Percentiles rank a stretch among this genome's conserved stretches.
Evolutionary conservation across 495 filamentous ascomycete species (phyloP).

Genomic region (Trichoderma orchidacearum): DNA sequence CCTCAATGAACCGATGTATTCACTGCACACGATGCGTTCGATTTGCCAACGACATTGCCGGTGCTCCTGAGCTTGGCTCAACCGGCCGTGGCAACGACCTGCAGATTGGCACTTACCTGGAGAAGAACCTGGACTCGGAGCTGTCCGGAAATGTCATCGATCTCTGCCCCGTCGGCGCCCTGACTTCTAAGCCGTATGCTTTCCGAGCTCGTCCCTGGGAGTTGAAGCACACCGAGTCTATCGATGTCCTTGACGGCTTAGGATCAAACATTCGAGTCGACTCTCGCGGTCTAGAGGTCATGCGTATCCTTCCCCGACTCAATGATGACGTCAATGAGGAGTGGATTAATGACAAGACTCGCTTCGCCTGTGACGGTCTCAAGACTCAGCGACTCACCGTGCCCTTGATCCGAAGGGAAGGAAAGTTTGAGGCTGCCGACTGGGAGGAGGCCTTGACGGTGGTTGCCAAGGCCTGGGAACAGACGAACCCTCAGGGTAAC

Average conservation of each 20-base stretch:
- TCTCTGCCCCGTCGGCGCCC: conserved; percentile 89
- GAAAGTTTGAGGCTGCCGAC: conserved; percentile 75
- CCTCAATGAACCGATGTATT: conserved; percentile 99
- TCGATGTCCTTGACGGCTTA: conserved; percentile 85
- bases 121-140: conserved; percentile 81
- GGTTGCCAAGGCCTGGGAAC: conserved; percentile 62
- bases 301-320: conserved; percentile 81
- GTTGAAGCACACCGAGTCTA: conserved; percentile 79
- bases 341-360: conserved; percentile 97
- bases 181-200: conserved; percentile 94
- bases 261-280: conserved; percentile 93
- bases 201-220: conserved; percentile 97
- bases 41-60: conserved; percentile 94
- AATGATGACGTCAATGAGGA: conserved; percentile 99
- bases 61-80: conserved; percentile 87
- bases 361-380: conserved; percentile 95
- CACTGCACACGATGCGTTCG: conserved; percentile 96
- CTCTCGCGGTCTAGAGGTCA: conserved; percentile 86
- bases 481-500: conserved; percentile 64
- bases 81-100: conserved; percentile 91
- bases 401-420: conserved; percentile 74
- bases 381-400: conserved; percentile 90
- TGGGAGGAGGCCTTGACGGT: conserved; percentile 92
- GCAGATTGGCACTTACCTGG: conserved; percentile 95
- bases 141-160: conserved; percentile 96